Evolutionary conservation across 768 basidiomycete species (phyloP).

Genomic region (Suillus fuscotomentosus): DNA sequence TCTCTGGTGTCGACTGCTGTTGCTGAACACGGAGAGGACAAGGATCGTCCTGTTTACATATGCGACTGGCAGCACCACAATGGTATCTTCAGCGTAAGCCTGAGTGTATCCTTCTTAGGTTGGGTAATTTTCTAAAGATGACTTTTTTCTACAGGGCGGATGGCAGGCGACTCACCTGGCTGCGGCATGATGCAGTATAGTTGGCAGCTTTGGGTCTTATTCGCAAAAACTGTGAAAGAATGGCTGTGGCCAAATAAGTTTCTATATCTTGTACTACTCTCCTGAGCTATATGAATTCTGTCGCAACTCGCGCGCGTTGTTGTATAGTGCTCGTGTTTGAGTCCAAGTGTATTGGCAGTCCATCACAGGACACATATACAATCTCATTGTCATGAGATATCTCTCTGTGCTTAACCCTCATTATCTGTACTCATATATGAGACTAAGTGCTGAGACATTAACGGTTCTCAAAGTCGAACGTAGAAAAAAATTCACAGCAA

Average conservation of each 20-base stretch:
- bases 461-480: too few species aligned
- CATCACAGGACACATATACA: background rate
- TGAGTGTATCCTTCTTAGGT: background rate
- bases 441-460: background rate
- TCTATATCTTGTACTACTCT: background rate
- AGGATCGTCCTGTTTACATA: constrained; percentile 17
- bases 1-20: constrained; percentile 21
- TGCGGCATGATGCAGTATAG: background rate
- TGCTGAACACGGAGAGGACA: constrained; percentile 15
- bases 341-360: background rate
- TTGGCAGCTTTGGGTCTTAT: background rate
- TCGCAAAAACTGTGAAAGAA: background rate
- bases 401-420: background rate
- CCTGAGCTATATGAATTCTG: background rate
- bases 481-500: too few species aligned
- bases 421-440: background rate
- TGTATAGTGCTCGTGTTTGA: background rate
- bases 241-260: background rate
- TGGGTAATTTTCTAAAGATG: background rate
- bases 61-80: constrained; percentile 22
- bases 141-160: constrained; percentile 2
- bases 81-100: constrained; percentile 21
- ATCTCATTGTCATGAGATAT: background rate
- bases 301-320: background rate
- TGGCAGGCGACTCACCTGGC: constrained; percentile 5